These are phyloP conservation scores for Penicillium verrucosum DNA, from an alignment of 2,329 filamentous ascomycete species.

Conservation along the genomic window DNA sequence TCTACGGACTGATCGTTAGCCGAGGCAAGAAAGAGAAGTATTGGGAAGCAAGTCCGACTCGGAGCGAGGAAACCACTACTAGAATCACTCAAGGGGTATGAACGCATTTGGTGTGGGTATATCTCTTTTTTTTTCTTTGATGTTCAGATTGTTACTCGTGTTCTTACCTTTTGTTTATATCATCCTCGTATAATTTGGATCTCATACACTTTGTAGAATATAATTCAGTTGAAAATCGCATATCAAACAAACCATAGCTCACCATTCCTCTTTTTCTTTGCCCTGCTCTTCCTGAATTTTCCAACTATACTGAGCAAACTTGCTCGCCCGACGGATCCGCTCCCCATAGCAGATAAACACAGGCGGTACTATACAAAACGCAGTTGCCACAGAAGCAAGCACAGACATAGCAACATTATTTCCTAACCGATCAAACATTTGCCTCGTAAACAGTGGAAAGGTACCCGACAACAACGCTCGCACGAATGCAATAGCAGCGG, in stretches of 20 bases:
- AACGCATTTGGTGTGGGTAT: background rate
- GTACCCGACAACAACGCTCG: slow-evolving; percentile 39
- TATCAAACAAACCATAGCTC: background rate
- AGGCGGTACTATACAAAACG: slow-evolving; percentile 39
- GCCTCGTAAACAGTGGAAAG: slow-evolving; percentile 42
- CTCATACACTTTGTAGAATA: background rate
- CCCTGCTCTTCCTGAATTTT: slow-evolving; percentile 25
- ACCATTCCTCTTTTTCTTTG: slow-evolving; percentile 21
- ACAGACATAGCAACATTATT: slow-evolving; percentile 42
- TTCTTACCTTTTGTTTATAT: background rate
- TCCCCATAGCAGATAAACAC: slow-evolving; percentile 41
- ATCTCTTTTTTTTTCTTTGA: background rate
- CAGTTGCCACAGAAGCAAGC: slow-evolving; percentile 42
- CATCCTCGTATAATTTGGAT: background rate
- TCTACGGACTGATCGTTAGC: slow-evolving; percentile 36
- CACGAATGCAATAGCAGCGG: slow-evolving; percentile 43
- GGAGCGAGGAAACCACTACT: background rate
- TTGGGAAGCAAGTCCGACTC: slow-evolving; percentile 32
- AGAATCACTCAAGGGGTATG: background rate
- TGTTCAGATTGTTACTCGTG: background rate
- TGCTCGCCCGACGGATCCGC: slow-evolving; percentile 35
- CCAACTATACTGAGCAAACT: slow-evolving; percentile 38
- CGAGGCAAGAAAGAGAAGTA: slow-evolving; percentile 39
- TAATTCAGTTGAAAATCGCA: background rate
- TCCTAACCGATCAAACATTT: slow-evolving; percentile 42